phyloP scores from a whole-genome alignment of 1,139 yeast species.

The Candida sanyaensis region DNA sequence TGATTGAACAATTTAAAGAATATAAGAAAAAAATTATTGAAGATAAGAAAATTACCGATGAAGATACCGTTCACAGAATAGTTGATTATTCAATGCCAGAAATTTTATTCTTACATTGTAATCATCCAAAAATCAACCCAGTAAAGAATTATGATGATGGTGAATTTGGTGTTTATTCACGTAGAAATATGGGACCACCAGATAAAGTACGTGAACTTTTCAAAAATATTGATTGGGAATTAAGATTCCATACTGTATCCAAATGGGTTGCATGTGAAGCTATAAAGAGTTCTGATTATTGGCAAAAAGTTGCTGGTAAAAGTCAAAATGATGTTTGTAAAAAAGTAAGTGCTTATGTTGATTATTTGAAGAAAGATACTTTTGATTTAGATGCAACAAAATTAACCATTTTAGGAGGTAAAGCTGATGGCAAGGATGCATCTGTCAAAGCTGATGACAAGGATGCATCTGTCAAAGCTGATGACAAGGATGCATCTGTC shows the following conservation, averaged over 20 bases:
- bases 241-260: conserved; percentile 35
- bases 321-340: conserved; percentile 27
- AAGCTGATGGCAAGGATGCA: too few species aligned
- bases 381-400: conserved; percentile 13
- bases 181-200: conserved; percentile 25
- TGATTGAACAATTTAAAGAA: conserved; percentile 24
- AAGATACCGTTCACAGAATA: conserved; percentile 12
- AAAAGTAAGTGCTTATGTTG: conserved; percentile 25
- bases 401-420: neutral
- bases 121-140: conserved; percentile 44
- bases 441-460: too few species aligned
- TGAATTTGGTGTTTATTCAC: conserved; percentile 18
- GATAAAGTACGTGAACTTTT: conserved; percentile 18
- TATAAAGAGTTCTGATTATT: conserved; percentile 23
- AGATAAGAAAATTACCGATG: conserved; percentile 14
- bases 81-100: conserved; percentile 22
- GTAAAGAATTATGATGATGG: conserved; percentile 21
- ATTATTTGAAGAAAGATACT: conserved; percentile 26
- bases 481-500: too few species aligned
- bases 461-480: too few species aligned
- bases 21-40: conserved; percentile 13
- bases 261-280: conserved; percentile 39
- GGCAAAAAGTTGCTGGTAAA: conserved; percentile 22
- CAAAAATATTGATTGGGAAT: conserved; percentile 19
- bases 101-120: conserved; percentile 41